Evolutionary conservation across 2,329 filamentous ascomycete genomes (phyloP).

Genomic region (Fusarium lyarnte): DNA sequence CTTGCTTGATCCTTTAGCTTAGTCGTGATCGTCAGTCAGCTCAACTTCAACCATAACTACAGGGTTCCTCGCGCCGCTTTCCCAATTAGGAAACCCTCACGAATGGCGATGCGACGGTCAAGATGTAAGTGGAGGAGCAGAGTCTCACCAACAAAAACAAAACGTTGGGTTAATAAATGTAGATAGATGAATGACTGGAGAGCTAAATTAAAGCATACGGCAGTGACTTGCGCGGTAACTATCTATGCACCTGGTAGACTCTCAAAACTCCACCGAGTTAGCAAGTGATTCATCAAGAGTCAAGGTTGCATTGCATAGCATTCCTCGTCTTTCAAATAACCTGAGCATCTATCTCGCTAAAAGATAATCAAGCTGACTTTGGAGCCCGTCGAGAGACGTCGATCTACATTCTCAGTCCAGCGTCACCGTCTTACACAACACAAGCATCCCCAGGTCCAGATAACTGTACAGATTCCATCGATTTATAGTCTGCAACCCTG

Average conservation of each 20-base stretch:
- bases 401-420: background rate
- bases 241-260: background rate
- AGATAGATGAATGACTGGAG: background rate
- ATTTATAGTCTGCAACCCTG: background rate
- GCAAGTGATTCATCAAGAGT: background rate
- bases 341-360: background rate
- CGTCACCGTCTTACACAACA: background rate
- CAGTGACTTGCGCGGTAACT: background rate
- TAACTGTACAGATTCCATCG: background rate
- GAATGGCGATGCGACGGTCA: background rate
- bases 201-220: background rate
- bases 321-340: background rate
- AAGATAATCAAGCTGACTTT: background rate
- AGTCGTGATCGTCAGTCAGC: conserved; percentile 10
- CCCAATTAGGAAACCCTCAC: conserved; percentile 26
- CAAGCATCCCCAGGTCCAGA: background rate
- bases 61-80: conserved; percentile 27
- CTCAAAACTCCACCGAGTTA: background rate
- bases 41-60: background rate
- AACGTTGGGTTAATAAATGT: background rate
- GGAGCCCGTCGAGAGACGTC: background rate
- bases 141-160: background rate
- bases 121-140: background rate
- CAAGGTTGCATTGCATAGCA: background rate
- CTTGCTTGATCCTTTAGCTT: background rate